phyloP scores from a whole-genome alignment of 441 rosid genomes.

The Aleurites moluccanus region DNA sequence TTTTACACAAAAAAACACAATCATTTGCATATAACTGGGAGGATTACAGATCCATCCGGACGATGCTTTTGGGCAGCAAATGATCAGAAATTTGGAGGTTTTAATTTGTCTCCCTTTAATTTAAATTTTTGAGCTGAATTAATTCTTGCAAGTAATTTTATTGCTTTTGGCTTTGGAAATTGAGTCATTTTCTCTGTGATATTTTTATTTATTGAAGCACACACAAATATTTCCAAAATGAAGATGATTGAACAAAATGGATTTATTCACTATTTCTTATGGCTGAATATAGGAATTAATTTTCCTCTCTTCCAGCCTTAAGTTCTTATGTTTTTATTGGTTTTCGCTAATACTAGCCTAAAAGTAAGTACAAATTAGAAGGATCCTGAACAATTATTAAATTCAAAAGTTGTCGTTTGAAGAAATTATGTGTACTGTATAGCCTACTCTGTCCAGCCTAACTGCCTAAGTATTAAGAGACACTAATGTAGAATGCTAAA shows the following conservation, averaged over 20 bases:
- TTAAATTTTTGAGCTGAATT: conserved; percentile 18
- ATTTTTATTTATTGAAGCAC: neutral
- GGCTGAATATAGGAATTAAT: neutral
- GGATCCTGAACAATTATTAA: neutral
- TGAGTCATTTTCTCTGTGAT: neutral
- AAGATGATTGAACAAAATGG: neutral
- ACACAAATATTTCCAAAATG: neutral
- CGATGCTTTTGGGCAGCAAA: conserved; percentile 98
- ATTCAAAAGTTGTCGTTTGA: neutral
- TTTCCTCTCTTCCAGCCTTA: neutral
- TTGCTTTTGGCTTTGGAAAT: neutral
- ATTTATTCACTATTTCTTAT: neutral
- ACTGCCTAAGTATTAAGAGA: neutral
- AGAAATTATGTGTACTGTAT: too few relatives aligned
- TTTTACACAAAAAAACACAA: neutral
- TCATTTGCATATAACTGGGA: conserved; percentile 18
- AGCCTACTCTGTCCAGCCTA: too few relatives aligned
- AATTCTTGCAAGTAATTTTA: conserved; percentile 10
- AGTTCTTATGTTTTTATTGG: neutral
- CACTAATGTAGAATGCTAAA: neutral
- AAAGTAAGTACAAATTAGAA: neutral
- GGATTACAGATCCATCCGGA: conserved; percentile 81
- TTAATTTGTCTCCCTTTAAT: conserved; percentile 12
- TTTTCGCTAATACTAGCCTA: neutral
- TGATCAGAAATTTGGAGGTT: conserved; percentile 97